Percentiles rank a stretch among this genome's conserved stretches.
Conservation (phyloP, 1,284 basidiomycete genomes). For the Ustilago tritici region DNA sequence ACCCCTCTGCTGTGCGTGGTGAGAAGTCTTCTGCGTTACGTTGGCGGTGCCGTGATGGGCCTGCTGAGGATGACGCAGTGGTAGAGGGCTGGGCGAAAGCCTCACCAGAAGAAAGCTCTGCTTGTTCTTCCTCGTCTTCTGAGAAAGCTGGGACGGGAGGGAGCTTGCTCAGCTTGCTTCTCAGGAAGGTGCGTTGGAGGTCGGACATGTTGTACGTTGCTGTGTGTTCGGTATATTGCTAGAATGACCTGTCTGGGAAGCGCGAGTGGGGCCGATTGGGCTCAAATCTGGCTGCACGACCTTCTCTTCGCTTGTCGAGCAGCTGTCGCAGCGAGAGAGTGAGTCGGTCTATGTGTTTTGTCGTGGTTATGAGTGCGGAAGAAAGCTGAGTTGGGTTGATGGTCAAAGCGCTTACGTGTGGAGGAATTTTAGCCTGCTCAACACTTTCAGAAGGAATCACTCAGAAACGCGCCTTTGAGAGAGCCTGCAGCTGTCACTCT, state of each 20-base stretch:
- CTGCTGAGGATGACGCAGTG: conserved; percentile 7
- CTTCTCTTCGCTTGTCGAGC: background rate
- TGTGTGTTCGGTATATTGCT: background rate
- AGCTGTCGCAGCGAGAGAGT: background rate
- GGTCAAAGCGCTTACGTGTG: background rate
- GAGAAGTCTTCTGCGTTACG: conserved; percentile 28
- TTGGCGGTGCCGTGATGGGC: conserved; percentile 5
- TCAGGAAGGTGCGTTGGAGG: conserved; percentile 45
- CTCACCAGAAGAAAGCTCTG: conserved; percentile 11
- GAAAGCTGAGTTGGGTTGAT: background rate
- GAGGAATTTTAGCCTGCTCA: background rate
- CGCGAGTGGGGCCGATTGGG: too few species aligned
- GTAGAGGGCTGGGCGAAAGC: conserved; percentile 1
- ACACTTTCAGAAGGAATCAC: background rate
- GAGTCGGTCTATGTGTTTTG: background rate
- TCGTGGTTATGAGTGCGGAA: background rate
- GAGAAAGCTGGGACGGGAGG: conserved; percentile 47
- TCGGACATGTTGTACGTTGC: conserved; percentile 30
- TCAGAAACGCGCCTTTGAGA: background rate
- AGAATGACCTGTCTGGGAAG: background rate
- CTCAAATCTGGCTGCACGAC: too few species aligned
- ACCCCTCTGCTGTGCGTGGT: conserved; percentile 60
- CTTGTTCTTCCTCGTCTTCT: conserved; percentile 20
- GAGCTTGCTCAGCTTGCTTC: conserved; percentile 42
- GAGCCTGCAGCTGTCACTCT: background rate